Percentiles rank a stretch among this genome's conserved stretches.
These are phyloP conservation scores for Pestalotiopsis sp. DNA, from an alignment of 2,329 filamentous ascomycete species.

Conservation along the genomic window DNA sequence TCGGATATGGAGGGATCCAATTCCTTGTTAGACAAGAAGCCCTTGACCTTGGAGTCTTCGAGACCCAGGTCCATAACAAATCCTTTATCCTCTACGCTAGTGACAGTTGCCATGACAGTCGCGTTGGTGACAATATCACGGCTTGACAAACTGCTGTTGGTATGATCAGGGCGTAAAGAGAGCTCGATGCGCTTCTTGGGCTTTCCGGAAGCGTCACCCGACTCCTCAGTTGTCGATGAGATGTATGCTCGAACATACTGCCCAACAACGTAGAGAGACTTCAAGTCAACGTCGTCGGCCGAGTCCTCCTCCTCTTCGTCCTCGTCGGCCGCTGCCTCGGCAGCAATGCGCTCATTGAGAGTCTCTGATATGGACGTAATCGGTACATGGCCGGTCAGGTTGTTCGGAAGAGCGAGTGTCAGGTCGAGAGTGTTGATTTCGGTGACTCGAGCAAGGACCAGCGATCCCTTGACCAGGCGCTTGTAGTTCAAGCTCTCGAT, in stretches of 20 bases:
- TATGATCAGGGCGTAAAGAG: conserved; percentile 76
- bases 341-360: conserved; percentile 76
- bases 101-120: conserved; percentile 84
- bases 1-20: conserved; percentile 68
- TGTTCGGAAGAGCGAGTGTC: conserved; percentile 86
- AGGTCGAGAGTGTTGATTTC: conserved; percentile 81
- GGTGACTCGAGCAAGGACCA: conserved; percentile 85
- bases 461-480: conserved; percentile 82
- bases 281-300: conserved; percentile 68
- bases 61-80: conserved; percentile 91
- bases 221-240: conserved; percentile 72
- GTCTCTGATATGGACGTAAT: conserved; percentile 88
- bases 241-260: conserved; percentile 90
- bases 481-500: conserved; percentile 91
- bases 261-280: conserved; percentile 76
- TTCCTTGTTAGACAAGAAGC: conserved; percentile 86
- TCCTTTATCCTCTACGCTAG: conserved; percentile 94
- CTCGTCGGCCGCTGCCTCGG: conserved; percentile 60
- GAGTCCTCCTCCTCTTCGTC: conserved; percentile 52
- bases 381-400: conserved; percentile 85
- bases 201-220: conserved; percentile 55
- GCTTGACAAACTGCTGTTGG: conserved; percentile 75
- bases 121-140: conserved; percentile 75
- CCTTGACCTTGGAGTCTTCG: conserved; percentile 66
- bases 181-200: conserved; percentile 83